Evolutionary conservation across 306 rosid genomes (phyloP), one percentile per base, ranked within the genome.

Genomic region (Hippophae tibetana): DNA sequence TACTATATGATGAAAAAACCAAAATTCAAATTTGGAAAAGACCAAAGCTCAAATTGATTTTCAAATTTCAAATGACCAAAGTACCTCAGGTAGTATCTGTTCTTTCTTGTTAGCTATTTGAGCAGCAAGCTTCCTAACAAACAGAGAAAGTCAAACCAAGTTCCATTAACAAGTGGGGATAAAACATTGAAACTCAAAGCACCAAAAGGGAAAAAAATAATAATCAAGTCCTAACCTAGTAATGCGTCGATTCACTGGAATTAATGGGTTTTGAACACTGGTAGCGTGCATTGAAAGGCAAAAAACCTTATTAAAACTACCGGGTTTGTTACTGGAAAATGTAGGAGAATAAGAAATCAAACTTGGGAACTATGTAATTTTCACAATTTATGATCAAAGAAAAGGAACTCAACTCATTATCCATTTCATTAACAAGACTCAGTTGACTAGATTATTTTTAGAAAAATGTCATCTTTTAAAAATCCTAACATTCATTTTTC

Each of bases 61-160:
- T 31, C 4, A 2, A 27, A 27, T 27, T 50, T 31, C 3, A 38
- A 55, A 41, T n/a, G 42, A 11, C 18, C 51, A 14, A 10, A 14
- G 26, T 69, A 73, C 77, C 80, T 72, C 50, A 10, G 68, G 65
- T 38, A 40, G 6, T 23, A 42, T 47, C 58, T 52, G 69, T 67
- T 69, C 75, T 66, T 74, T 66, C 53, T 59, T 47, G 56, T 53
- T 63, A 23, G 77, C 76, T 56, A 81, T 57, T 65, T 81, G 79
- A 12, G 86, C 78, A 26, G 87, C 81, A 72, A 78, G 70, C 69
- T 74, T 75, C 78, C 88, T 86, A 61, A 38, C 5, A 68, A 54
- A 52, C 57, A 76, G 42, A 66, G 69, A 63, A 18, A 11, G 31
- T 14, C 11, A 46, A 50, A 56, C 63, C 64, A 61, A 67, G 52